Percentiles rank a stretch among this genome's conserved stretches.
Conservation (phyloP, 2,329 filamentous ascomycete genomes). For the Neofusicoccum ribis region DNA sequence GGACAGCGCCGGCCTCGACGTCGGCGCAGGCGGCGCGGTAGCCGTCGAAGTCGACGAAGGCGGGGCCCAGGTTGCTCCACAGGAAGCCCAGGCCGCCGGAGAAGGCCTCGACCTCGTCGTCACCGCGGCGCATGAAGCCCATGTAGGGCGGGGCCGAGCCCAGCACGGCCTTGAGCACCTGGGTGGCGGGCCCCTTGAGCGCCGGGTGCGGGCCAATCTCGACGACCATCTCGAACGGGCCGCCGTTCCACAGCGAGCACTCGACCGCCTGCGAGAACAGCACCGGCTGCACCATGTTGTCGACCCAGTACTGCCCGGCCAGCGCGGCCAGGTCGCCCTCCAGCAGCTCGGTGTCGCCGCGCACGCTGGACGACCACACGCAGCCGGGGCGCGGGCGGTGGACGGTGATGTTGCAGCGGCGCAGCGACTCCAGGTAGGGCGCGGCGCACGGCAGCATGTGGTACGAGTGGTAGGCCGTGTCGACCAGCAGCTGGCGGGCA, state of each 20-base stretch:
- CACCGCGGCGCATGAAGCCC: slow-evolving; percentile 27
- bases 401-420: not conserved
- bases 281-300: slow-evolving; percentile 50
- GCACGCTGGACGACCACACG: not conserved
- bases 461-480: slow-evolving; percentile 26
- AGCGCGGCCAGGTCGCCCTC: slow-evolving; percentile 23
- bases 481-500: slow-evolving; percentile 22
- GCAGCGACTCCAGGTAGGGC: not conserved
- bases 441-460: slow-evolving; percentile 22
- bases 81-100: slow-evolving; percentile 23
- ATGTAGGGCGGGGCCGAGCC: slow-evolving; percentile 22
- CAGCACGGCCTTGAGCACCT: slow-evolving; percentile 35
- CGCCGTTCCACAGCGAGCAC: slow-evolving; percentile 4
- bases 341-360: not conserved
- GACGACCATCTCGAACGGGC: slow-evolving; percentile 39
- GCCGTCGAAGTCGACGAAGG: slow-evolving; percentile 6
- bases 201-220: slow-evolving; percentile 51
- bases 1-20: no score
- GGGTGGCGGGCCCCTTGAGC: slow-evolving; percentile 43
- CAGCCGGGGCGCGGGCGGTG: not conserved
- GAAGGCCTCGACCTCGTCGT: slow-evolving; percentile 29
- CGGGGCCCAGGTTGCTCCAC: slow-evolving; percentile 19
- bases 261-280: slow-evolving; percentile 39
- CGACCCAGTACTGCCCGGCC: slow-evolving; percentile 43
- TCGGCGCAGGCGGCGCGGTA: not conserved